phyloP scores from a whole-genome alignment of 345 rosid genomes.

The Viola odorata region DNA sequence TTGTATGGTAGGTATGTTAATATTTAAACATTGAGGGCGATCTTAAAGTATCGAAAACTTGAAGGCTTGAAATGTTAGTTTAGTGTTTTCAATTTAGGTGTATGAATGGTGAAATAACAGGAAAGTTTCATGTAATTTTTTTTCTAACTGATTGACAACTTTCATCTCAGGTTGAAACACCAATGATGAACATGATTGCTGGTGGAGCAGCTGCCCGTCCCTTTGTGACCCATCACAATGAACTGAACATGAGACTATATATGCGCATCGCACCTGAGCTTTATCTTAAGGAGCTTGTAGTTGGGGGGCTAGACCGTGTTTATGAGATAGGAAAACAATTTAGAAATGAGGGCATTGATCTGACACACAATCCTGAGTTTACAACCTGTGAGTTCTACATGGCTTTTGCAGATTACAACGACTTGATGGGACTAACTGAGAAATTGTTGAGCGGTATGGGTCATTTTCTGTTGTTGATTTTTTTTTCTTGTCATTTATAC shows the following conservation, averaged over 20 bases:
- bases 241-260: conserved; percentile 71
- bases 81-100: too few relatives aligned
- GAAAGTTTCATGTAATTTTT: too few relatives aligned
- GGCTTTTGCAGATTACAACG: conserved; percentile 97
- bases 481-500: not conserved
- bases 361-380: conserved; percentile 98
- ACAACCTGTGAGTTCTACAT: conserved; percentile 98
- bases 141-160: too few relatives aligned
- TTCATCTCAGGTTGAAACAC: conserved; percentile 73
- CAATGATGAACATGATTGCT: conserved; percentile 97
- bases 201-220: conserved; percentile 99
- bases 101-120: too few relatives aligned
- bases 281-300: conserved; percentile 79
- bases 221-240: conserved; percentile 93
- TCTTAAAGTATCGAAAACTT: too few relatives aligned
- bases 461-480: conserved; percentile 1
- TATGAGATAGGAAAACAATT: conserved; percentile 98
- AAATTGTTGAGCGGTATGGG: conserved; percentile 69
- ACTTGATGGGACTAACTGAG: conserved; percentile 88
- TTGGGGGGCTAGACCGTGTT: conserved; percentile 89
- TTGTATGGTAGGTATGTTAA: too few relatives aligned
- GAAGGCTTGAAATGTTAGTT: too few relatives aligned
- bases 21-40: too few relatives aligned
- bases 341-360: conserved; percentile 95
- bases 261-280: conserved; percentile 99